Conservation (phyloP, 352 stramenopile species). For the Blastocystis sp. region DNA sequence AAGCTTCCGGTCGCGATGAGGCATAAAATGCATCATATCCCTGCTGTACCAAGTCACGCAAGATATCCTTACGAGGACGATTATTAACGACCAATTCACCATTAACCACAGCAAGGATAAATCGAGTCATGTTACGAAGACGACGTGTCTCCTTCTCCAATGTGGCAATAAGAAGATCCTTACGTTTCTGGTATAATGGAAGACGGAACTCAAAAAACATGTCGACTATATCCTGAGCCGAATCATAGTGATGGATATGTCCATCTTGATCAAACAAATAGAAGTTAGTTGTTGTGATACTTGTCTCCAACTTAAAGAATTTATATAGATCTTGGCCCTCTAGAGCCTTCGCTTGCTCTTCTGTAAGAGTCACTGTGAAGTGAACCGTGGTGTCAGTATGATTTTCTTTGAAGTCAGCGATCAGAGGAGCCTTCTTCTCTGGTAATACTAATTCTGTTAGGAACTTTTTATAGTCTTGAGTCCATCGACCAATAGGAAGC, state of each 20-base stretch:
- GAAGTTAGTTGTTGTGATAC: slow-evolving; percentile 92
- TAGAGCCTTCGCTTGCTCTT: slow-evolving; percentile 75
- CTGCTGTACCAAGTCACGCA: slow-evolving; percentile 80
- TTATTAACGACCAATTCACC: slow-evolving; percentile 87
- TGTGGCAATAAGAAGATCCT: slow-evolving; percentile 77
- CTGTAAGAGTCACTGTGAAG: slow-evolving; percentile 82
- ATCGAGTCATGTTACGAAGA: slow-evolving; percentile 89
- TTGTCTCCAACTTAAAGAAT: slow-evolving; percentile 89
- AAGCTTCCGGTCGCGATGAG: slow-evolving; percentile 33
- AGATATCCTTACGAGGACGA: slow-evolving; percentile 86
- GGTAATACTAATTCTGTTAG: slow-evolving; percentile 81
- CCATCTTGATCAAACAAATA: slow-evolving; percentile 86
- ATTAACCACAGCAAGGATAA: slow-evolving; percentile 88
- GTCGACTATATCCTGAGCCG: slow-evolving; percentile 85
- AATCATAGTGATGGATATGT: slow-evolving; percentile 88
- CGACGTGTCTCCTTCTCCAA: slow-evolving; percentile 84
- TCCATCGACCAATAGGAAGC: slow-evolving; percentile 91
- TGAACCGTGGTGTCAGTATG: slow-evolving; percentile 85
- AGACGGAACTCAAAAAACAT: slow-evolving; percentile 88
- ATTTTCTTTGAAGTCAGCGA: slow-evolving; percentile 88
- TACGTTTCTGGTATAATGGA: slow-evolving; percentile 87
- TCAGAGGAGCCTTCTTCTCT: slow-evolving; percentile 74
- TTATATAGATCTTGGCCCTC: slow-evolving; percentile 81
- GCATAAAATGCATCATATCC: slow-evolving; percentile 81
- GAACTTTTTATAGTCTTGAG: slow-evolving; percentile 90